A percentile compares a stretch with the other conserved stretches of the same genome.
Conservation (phyloP, 306 rosid genomes). For the Corylus americana region DNA sequence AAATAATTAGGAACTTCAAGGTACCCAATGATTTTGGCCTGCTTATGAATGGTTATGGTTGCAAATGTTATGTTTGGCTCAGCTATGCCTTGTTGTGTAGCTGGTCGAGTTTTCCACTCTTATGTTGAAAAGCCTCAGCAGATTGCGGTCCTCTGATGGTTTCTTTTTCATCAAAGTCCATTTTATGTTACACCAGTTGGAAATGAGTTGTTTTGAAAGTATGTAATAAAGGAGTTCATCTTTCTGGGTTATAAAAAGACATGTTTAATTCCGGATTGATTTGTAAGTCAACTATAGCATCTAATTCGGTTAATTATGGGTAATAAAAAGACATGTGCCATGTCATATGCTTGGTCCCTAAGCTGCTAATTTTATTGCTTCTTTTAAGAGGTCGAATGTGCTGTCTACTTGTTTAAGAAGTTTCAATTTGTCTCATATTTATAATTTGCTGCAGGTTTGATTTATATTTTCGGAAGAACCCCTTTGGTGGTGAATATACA, state of each 20-base stretch:
- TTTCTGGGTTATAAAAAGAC: not conserved
- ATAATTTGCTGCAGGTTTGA: conserved; percentile 71
- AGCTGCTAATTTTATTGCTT: not conserved
- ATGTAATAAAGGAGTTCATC: not conserved
- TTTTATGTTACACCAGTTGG: not conserved
- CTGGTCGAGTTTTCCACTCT: too few species aligned
- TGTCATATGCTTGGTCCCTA: not conserved
- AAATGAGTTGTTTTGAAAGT: not conserved
- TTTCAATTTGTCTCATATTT: conserved; percentile 14
- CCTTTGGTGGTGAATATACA: conserved; percentile 97
- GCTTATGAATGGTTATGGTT: too few species aligned
- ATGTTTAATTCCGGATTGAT: not conserved
- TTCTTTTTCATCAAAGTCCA: not conserved
- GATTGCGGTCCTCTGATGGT: too few species aligned
- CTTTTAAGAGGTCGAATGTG: conserved; percentile 2
- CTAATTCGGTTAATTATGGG: not conserved
- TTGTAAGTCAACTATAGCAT: not conserved
- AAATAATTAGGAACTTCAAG: too few species aligned
- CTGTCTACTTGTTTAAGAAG: conserved; percentile 26
- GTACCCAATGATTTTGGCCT: not conserved
- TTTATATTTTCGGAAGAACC: conserved; percentile 94
- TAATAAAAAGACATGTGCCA: not conserved
- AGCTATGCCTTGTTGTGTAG: too few species aligned
- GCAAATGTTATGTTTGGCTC: too few species aligned
- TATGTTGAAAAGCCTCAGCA: too few species aligned